phyloP scores from a whole-genome alignment of 768 basidiomycete species.

The Infundibulicybe gibba region DNA sequence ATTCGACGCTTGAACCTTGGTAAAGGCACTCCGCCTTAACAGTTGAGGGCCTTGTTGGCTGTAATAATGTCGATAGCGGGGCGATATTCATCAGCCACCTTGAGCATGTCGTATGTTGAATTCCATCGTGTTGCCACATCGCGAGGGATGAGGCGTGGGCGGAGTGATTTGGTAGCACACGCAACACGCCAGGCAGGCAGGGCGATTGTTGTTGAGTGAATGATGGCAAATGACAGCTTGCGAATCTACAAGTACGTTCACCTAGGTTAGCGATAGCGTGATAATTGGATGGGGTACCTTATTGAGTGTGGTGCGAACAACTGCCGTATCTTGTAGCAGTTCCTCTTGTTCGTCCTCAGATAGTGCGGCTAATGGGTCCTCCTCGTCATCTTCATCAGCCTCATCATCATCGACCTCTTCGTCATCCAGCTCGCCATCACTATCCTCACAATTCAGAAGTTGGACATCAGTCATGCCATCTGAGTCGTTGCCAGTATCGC shows the following conservation, averaged over 20 bases:
- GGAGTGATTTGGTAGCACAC: slow-evolving; percentile 8
- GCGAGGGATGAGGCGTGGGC: slow-evolving; percentile 20
- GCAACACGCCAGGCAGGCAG: slow-evolving; percentile 12
- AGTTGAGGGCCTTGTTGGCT: slow-evolving; percentile 5
- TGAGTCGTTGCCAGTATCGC: not conserved
- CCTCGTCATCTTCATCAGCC: too few species aligned
- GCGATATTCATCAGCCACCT: slow-evolving; percentile 20
- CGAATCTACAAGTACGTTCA: slow-evolving; percentile 11
- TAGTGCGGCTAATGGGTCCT: slow-evolving; percentile 1
- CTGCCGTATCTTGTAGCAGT: slow-evolving; percentile 1
- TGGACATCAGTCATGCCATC: not conserved
- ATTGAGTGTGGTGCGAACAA: too few species aligned
- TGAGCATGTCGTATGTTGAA: slow-evolving; percentile 30
- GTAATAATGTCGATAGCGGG: slow-evolving; percentile 19
- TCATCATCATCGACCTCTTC: not conserved
- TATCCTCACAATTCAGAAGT: too few species aligned
- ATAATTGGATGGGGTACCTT: not conserved
- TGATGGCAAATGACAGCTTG: slow-evolving; percentile 14
- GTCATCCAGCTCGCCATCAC: not conserved
- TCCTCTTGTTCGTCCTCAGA: not conserved
- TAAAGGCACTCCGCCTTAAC: too few species aligned
- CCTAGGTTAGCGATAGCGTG: slow-evolving; percentile 2
- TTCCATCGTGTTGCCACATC: slow-evolving; percentile 34
- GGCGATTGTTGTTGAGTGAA: slow-evolving; percentile 15
- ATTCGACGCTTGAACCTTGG: too few species aligned